These are phyloP conservation scores for Agrocybe pediades DNA, from an alignment of 768 basidiomycete genomes.

Conservation along the genomic window DNA sequence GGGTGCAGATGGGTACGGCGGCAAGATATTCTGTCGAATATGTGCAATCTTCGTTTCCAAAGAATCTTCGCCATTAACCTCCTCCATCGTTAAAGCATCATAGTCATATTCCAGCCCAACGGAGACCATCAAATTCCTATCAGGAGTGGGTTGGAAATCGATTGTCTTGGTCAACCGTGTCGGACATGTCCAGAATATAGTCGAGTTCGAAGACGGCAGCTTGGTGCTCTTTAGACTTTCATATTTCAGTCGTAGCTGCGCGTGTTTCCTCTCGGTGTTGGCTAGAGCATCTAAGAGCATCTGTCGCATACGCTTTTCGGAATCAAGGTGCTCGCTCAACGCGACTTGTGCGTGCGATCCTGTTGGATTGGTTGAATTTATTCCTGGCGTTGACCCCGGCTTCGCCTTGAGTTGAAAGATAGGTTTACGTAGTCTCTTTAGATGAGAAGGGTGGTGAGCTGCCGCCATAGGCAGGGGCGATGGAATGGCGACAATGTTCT, in stretches of 20 bases:
- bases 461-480: slow-evolving; percentile 45
- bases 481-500: slow-evolving; percentile 2
- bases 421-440: slow-evolving; percentile 33
- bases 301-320: slow-evolving; percentile 25
- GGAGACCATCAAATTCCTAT: slow-evolving; percentile 19
- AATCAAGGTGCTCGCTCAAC: slow-evolving; percentile 21
- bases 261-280: slow-evolving; percentile 5
- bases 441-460: slow-evolving; percentile 43
- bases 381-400: background rate
- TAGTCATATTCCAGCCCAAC: slow-evolving; percentile 16
- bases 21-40: slow-evolving; percentile 26
- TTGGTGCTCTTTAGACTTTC: background rate
- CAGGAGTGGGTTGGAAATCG: slow-evolving; percentile 17
- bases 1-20: slow-evolving; percentile 28
- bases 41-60: slow-evolving; percentile 28
- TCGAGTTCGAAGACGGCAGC: background rate
- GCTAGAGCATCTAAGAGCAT: slow-evolving; percentile 24
- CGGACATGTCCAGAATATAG: slow-evolving; percentile 10
- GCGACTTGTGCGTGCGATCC: slow-evolving; percentile 18
- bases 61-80: slow-evolving; percentile 4
- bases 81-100: background rate
- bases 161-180: background rate
- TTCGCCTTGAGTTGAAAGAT: slow-evolving; percentile 22
- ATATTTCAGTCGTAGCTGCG: background rate
- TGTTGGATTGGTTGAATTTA: background rate